These are phyloP conservation scores for Kazachstania viticola DNA, from an alignment of 805 yeast genomes.

Conservation along the genomic window DNA sequence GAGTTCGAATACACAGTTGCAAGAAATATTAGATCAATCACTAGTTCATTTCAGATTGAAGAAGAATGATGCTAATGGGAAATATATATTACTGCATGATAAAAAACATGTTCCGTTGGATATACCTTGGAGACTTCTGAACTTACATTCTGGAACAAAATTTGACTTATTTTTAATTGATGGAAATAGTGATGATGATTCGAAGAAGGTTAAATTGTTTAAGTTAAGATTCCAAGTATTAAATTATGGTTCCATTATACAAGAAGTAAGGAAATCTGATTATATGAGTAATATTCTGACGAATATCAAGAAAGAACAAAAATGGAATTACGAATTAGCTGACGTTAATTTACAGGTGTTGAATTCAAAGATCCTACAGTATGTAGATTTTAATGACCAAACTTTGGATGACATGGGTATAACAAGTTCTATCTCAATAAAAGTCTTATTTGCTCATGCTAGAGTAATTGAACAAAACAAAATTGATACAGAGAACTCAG, in stretches of 20 bases:
- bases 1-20: constrained; percentile 27
- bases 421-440: constrained; percentile 7
- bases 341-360: constrained; percentile 16
- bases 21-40: constrained; percentile 28
- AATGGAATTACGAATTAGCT: constrained; percentile 5
- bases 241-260: constrained; percentile 14
- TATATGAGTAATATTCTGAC: constrained; percentile 7
- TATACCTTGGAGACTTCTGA: constrained; percentile 33
- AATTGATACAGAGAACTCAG: not conserved
- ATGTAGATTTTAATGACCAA: constrained; percentile 5
- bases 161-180: constrained; percentile 18
- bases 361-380: constrained; percentile 7
- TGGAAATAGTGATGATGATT: not conserved
- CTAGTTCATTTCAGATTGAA: constrained; percentile 29
- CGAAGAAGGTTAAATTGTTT: constrained; percentile 6
- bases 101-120: constrained; percentile 27
- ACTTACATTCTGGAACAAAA: constrained; percentile 36
- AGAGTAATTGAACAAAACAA: too few relatives aligned
- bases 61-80: constrained; percentile 3
- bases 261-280: constrained; percentile 14
- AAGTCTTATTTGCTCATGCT: constrained; percentile 1
- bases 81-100: constrained; percentile 24
- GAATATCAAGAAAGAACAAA: constrained; percentile 5
- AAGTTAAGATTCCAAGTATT: constrained; percentile 25
- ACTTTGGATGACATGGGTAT: constrained; percentile 14